Percentiles rank a stretch among this genome's conserved stretches.
phyloP scores from a whole-genome alignment of 805 yeast genomes.

The Starmerella riodocensis region DNA sequence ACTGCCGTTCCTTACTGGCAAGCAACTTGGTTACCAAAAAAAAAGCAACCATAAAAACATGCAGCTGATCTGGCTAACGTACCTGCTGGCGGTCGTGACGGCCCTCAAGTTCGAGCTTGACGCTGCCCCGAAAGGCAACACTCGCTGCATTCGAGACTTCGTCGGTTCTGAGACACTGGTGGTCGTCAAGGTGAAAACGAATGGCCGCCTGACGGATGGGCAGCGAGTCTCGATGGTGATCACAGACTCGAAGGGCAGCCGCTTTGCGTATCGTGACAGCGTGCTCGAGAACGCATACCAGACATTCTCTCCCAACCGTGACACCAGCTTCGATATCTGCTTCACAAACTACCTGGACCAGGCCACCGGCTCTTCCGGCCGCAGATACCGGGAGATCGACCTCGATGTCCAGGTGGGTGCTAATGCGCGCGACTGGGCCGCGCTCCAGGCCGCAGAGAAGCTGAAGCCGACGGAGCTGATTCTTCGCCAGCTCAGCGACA shows the following conservation, averaged over 20 bases:
- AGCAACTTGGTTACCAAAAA: not conserved
- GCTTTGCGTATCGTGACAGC: slow-evolving; percentile 63
- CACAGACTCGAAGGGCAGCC: slow-evolving; percentile 72
- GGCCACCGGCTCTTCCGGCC: slow-evolving; percentile 28
- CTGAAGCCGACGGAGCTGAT: slow-evolving; percentile 87
- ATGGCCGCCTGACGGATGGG: slow-evolving; percentile 76
- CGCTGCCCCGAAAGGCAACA: slow-evolving; percentile 28
- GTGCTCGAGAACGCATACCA: slow-evolving; percentile 58
- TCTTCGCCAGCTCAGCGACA: slow-evolving; percentile 71
- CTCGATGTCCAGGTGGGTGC: slow-evolving; percentile 91
- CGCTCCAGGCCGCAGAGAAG: slow-evolving; percentile 81
- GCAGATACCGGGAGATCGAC: slow-evolving; percentile 58
- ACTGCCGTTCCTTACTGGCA: too few species aligned
- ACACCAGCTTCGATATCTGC: slow-evolving; percentile 83
- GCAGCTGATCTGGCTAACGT: slow-evolving; percentile 8
- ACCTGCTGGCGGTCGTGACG: slow-evolving; percentile 14
- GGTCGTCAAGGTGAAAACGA: slow-evolving; percentile 64
- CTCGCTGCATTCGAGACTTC: slow-evolving; percentile 86
- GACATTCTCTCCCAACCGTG: slow-evolving; percentile 73
- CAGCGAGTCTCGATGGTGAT: slow-evolving; percentile 52
- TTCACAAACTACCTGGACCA: slow-evolving; percentile 49
- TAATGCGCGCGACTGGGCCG: slow-evolving; percentile 96
- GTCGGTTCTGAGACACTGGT: slow-evolving; percentile 75
- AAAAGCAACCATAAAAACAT: not conserved
- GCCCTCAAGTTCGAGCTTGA: slow-evolving; percentile 27